Evolutionary conservation across 2,329 filamentous ascomycete species (phyloP).

Genomic region (Pestalotiopsis sp.): DNA sequence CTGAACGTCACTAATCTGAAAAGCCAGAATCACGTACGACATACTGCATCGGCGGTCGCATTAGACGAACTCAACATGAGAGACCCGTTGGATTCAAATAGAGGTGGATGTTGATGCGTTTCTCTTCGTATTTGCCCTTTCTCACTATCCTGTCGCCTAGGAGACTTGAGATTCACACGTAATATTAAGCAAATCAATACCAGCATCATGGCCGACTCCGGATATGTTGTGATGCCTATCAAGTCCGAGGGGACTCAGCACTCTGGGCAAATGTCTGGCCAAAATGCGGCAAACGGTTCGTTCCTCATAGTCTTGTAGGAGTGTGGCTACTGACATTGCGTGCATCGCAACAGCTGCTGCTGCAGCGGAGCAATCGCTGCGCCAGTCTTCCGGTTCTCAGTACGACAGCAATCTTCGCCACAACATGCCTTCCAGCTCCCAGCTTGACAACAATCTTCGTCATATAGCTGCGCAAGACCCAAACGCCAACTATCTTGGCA

Average conservation of each 20-base stretch:
- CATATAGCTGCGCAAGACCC: neutral
- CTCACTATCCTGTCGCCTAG: neutral
- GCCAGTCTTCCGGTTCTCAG: neutral
- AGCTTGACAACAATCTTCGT: neutral
- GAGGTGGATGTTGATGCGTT: neutral
- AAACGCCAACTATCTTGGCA: neutral
- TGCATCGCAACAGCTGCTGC: neutral
- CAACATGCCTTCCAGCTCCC: neutral
- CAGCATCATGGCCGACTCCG: neutral
- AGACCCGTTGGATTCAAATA: neutral
- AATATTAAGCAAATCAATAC: neutral
- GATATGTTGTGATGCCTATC: conserved; percentile 2
- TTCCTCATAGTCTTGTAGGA: neutral
- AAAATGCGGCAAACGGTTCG: neutral
- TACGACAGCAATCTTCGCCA: neutral
- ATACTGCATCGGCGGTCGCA: neutral
- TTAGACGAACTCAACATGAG: neutral
- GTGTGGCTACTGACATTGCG: neutral
- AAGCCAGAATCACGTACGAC: neutral
- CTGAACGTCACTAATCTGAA: neutral
- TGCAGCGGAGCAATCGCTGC: neutral
- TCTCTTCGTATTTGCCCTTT: neutral
- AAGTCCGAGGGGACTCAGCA: neutral
- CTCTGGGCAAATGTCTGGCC: neutral
- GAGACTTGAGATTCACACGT: neutral